phyloP scores from a whole-genome alignment of 805 yeast genomes.

The Cyberlindnera nakhonratchasimensis region DNA sequence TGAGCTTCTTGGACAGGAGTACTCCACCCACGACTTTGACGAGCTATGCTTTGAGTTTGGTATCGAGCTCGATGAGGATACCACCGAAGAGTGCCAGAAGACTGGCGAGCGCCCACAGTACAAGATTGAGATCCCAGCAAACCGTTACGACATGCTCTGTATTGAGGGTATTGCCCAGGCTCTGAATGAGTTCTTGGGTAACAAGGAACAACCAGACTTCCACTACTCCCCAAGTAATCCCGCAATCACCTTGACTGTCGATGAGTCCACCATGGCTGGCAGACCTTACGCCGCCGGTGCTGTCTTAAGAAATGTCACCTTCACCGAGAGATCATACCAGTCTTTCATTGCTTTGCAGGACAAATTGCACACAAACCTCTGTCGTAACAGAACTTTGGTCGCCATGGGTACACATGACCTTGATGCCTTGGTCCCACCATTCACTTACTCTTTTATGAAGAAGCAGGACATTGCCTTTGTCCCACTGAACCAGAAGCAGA shows the following conservation, averaged over 20 bases:
- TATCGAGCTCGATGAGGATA: conserved; percentile 95
- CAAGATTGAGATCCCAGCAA: conserved; percentile 96
- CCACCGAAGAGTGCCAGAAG: conserved; percentile 66
- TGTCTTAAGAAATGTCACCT: conserved; percentile 76
- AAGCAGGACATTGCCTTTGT: conserved; percentile 73
- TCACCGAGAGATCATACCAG: conserved; percentile 82
- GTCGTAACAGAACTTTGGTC: conserved; percentile 95
- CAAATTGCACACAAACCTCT: conserved; percentile 88
- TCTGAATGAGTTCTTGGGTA: conserved; percentile 83
- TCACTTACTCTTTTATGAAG: conserved; percentile 79
- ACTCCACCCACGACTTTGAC: conserved; percentile 89
- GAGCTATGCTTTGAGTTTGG: conserved; percentile 98
- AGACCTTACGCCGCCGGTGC: conserved; percentile 97
- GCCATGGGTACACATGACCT: conserved; percentile 98
- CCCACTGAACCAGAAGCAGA: conserved; percentile 70
- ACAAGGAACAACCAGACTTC: conserved; percentile 60
- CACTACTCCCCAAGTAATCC: conserved; percentile 61
- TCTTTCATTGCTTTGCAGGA: conserved; percentile 96
- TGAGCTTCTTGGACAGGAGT: conserved; percentile 65
- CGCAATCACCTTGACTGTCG: conserved; percentile 60
- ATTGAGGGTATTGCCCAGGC: conserved; percentile 98
- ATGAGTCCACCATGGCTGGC: conserved; percentile 64
- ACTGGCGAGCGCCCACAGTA: conserved; percentile 92
- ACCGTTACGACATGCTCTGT: conserved; percentile 97
- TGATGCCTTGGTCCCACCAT: conserved; percentile 75